Evolutionary conservation across 2,329 filamentous ascomycete genomes (phyloP), one percentile per base, ranked within the genome.

Genomic region (Pseudocercospora eumusae): DNA sequence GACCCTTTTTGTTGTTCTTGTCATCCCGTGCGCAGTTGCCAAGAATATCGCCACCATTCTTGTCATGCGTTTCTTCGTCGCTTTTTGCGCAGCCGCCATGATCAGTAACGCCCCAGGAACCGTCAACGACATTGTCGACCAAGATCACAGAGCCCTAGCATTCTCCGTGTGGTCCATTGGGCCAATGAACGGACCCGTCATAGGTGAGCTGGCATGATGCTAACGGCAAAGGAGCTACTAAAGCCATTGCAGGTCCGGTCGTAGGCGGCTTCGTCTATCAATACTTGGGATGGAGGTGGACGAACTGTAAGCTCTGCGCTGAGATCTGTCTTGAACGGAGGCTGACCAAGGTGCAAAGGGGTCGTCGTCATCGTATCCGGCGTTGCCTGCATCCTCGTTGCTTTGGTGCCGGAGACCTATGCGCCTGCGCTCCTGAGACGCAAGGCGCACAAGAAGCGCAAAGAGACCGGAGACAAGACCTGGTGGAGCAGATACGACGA

Each of bases 201-300:
- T 54, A 42, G 62, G 63, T 76, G 0, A 79, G 25, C 4, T 20
- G 27, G 47, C 47, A 50, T 50, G 13, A 47, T 15, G 1, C 3
- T 7, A 21, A 11, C 5, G 49, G 25, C n/a, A 4, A 6, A 28
- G 13, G 4, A 18, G 9, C 3, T 33, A 18, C 20, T 28, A 28
- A 13, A 18, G 20, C 25, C 5, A 20, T 36, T 2, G 11, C 86
- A 28, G 87, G 88, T 0, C 88, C 89, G 0, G 77, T 93, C 0
- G 88, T 96, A 33, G 92, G 92, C 21, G 92, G 92, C 0, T 96
- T 96, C 68, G 85, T 90, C 0, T 91, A 80, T 67, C 82, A 92
- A 74, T 86, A 89, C 65, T 79, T 95, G 2, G 92, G 91, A 10
- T 97, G 93, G 93, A 80, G 92, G 28, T 96, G 92, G 91, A 88